Evolutionary conservation across 2,329 filamentous ascomycete species (phyloP), one percentile per base, ranked within the genome.

Genomic region (Colletotrichum trifolii): DNA sequence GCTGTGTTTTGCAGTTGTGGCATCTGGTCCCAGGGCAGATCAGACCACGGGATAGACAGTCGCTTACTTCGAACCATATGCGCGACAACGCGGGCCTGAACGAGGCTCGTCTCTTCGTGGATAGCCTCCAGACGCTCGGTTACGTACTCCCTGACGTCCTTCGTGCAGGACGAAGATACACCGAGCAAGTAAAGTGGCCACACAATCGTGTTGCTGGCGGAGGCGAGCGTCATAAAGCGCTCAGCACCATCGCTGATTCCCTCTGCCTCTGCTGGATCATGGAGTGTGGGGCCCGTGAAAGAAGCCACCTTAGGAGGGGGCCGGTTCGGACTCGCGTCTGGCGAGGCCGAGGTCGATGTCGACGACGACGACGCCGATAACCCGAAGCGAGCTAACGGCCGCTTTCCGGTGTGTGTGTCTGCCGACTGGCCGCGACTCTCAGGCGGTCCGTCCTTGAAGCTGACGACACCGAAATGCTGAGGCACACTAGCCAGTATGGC

Each of bases 131-230:
- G 73, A n/a, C 82, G 74, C 15, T 78, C 77, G 12, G 84, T 72
- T 2, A 81, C 78, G 49, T 83, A 85, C 3, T 75, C 71, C 52
- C 78, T 79, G 68, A 79, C 78, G 52, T 78, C 73, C 3, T 71
- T 67, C 1, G 77, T 76, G 64, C 81, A 83, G 3, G 77, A 79
- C 1, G 81, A 81, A 17, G 81, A 83, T 71, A 82, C 78, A 57
- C 82, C 83, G 8, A 82, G 77, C 10, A 81, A 77, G 60, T 83
- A 85, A 4, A 85, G 74, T 5, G 83, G 83, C 82, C 82, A 84
- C 43, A 85, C 78, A 8, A 83, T 77, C 13, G 80, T 80, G 67
- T 83, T 82, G 33, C 81, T 82, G 1, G 81, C 78, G 8, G 81
- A 82, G 0, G 79, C 81, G 7, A 85, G 73, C 5, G 81, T 79